phyloP scores from a whole-genome alignment of 1,284 basidiomycete species.

The Uromyces viciae-fabae region DNA sequence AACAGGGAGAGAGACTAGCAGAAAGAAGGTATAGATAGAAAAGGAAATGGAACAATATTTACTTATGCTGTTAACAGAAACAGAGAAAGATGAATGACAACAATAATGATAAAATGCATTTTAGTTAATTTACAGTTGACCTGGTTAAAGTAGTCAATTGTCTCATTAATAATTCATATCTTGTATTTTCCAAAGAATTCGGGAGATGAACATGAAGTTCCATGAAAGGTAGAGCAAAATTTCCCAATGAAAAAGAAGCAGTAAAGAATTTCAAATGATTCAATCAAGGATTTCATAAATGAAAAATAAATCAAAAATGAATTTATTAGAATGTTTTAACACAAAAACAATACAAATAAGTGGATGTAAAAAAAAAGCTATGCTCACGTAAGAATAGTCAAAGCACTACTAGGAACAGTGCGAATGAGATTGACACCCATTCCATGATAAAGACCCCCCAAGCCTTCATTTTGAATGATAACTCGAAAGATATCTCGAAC shows the following conservation, averaged over 20 bases:
- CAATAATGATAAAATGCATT: too few species aligned
- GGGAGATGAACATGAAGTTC: not conserved
- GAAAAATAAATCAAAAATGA: not conserved
- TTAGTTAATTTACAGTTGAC: not conserved
- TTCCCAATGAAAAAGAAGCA: too few species aligned
- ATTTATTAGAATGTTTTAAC: not conserved
- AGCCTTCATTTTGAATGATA: slow-evolving; percentile 75
- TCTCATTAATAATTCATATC: slow-evolving; percentile 25
- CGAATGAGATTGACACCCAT: slow-evolving; percentile 82
- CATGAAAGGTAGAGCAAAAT: not conserved
- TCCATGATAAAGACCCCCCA: slow-evolving; percentile 81
- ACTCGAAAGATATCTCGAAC: slow-evolving; percentile 68
- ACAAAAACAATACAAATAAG: not conserved
- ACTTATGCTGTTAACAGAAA: too few species aligned
- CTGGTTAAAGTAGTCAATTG: slow-evolving; percentile 8
- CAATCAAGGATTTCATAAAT: not conserved
- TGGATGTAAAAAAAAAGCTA: not conserved
- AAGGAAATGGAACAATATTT: too few species aligned
- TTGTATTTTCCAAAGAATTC: not conserved
- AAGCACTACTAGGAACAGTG: slow-evolving; percentile 87
- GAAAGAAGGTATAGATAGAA: too few species aligned
- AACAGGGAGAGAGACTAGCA: too few species aligned
- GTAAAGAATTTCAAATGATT: not conserved
- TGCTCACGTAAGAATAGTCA: slow-evolving; percentile 88
- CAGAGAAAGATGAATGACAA: too few species aligned